A percentile compares a stretch with the other conserved stretches of the same genome.
Evolutionary conservation across 139 green algal genomes (phyloP).

Genomic region (Cymbomonas tetramitiformis): DNA sequence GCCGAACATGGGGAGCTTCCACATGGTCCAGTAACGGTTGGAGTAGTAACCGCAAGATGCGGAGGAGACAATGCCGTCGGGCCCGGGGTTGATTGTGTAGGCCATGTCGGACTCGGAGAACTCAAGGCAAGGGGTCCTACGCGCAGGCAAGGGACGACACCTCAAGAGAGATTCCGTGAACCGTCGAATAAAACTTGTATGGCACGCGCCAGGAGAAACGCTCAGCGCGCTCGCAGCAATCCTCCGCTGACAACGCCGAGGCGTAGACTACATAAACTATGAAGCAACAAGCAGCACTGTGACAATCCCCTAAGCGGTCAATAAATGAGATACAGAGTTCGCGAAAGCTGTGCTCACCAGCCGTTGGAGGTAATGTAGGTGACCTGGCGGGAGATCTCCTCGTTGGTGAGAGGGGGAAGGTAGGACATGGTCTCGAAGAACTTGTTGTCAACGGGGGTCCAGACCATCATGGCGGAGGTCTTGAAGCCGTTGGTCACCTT

Average conservation of each 20-base stretch:
- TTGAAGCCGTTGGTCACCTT: constrained; percentile 12
- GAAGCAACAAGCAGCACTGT: too few species aligned
- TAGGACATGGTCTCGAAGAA: constrained; percentile 90
- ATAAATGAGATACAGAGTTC: too few species aligned
- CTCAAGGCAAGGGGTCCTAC: constrained; percentile 85
- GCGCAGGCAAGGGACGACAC: too few species aligned
- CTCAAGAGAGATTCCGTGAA: too few species aligned
- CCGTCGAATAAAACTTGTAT: too few species aligned
- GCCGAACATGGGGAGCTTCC: constrained; percentile 98
- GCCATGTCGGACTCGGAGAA: constrained; percentile 49
- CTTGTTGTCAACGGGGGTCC: constrained; percentile 41
- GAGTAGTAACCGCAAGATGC: constrained; percentile 34
- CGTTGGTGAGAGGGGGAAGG: constrained; percentile 80
- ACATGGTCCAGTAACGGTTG: constrained; percentile 89
- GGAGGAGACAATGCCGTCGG: constrained; percentile 10
- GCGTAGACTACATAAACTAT: too few species aligned
- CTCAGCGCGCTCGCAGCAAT: too few species aligned
- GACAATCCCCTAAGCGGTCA: too few species aligned
- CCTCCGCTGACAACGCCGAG: too few species aligned
- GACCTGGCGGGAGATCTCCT: constrained; percentile 82
- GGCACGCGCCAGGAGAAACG: too few species aligned
- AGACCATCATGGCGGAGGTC: constrained; percentile 23
- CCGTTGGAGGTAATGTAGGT: constrained; percentile 85
- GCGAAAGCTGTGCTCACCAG: too few species aligned
- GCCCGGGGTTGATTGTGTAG: constrained; percentile 8